Conservation (phyloP, 2,329 filamentous ascomycete genomes). For the Ceratocystis papillata region DNA sequence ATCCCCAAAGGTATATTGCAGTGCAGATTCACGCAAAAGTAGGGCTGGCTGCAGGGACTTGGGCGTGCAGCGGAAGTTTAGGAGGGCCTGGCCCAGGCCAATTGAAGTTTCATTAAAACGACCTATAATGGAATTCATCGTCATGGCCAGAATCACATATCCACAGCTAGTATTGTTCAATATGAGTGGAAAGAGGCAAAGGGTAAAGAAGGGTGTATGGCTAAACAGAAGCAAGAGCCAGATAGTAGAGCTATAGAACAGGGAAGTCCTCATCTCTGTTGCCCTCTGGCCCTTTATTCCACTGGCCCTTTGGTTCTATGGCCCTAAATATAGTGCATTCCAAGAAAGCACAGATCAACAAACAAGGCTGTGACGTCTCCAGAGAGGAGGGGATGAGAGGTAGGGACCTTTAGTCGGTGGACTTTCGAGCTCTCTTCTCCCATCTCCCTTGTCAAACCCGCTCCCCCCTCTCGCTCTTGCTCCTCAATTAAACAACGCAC, state of each 20-base stretch:
- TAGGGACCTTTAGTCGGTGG: background rate
- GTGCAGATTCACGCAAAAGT: background rate
- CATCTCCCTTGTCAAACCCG: background rate
- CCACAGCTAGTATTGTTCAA: background rate
- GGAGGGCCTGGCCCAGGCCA: background rate
- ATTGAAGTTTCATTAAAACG: background rate
- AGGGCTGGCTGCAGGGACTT: conserved; percentile 7
- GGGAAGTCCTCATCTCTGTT: background rate
- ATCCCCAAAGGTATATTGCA: background rate
- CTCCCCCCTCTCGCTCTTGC: background rate
- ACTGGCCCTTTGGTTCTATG: background rate
- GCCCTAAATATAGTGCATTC: conserved; percentile 8
- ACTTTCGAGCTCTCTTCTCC: background rate
- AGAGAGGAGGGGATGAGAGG: background rate
- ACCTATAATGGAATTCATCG: background rate
- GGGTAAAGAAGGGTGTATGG: background rate
- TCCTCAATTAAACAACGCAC: background rate
- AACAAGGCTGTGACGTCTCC: conserved; percentile 10
- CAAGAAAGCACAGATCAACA: background rate
- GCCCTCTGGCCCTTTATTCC: background rate
- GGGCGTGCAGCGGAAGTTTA: background rate
- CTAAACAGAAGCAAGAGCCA: conserved; percentile 3
- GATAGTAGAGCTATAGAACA: background rate
- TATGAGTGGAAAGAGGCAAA: conserved; percentile 7
- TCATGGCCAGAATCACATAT: background rate